phyloP scores from a whole-genome alignment of 768 basidiomycete species.

The Suillus placidus region DNA sequence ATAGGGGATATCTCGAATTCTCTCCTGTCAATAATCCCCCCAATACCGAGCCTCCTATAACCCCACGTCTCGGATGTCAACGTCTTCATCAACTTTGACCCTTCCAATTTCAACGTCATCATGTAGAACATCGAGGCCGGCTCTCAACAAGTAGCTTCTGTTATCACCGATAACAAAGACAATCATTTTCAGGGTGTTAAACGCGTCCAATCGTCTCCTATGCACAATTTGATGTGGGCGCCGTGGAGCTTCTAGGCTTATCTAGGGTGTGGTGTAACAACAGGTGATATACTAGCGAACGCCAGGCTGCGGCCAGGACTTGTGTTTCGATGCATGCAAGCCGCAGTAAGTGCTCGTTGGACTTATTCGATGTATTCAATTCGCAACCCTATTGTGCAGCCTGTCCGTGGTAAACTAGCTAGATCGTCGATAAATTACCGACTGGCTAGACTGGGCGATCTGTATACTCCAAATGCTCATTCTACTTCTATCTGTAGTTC shows the following conservation, averaged over 20 bases:
- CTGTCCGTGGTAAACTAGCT: constrained; percentile 29
- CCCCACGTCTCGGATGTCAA: neutral
- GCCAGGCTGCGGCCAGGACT: constrained; percentile 35
- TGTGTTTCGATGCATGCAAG: constrained; percentile 25
- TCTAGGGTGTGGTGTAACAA: constrained; percentile 36
- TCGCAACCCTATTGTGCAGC: constrained; percentile 34
- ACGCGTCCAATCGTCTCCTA: constrained; percentile 11
- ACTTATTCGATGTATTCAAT: constrained; percentile 39
- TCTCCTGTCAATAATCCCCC: neutral
- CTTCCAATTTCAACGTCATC: neutral
- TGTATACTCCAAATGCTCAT: constrained; percentile 62
- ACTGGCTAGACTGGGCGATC: constrained; percentile 69
- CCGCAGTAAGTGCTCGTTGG: constrained; percentile 33
- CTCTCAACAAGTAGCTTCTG: neutral
- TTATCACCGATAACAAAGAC: constrained; percentile 8
- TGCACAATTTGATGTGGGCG: constrained; percentile 52
- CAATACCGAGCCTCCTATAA: neutral
- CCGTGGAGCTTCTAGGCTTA: constrained; percentile 65
- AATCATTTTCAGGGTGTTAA: constrained; percentile 7
- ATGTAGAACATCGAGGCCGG: constrained; percentile 2
- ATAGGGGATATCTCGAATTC: neutral
- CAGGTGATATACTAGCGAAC: constrained; percentile 20
- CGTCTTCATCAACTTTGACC: neutral
- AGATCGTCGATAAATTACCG: constrained; percentile 88
- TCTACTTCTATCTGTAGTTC: constrained; percentile 8